Percentiles rank a stretch among this genome's conserved stretches.
Evolutionary conservation across 352 stramenopile species (phyloP).

Genomic region (Halophytophthora batemanensis): DNA sequence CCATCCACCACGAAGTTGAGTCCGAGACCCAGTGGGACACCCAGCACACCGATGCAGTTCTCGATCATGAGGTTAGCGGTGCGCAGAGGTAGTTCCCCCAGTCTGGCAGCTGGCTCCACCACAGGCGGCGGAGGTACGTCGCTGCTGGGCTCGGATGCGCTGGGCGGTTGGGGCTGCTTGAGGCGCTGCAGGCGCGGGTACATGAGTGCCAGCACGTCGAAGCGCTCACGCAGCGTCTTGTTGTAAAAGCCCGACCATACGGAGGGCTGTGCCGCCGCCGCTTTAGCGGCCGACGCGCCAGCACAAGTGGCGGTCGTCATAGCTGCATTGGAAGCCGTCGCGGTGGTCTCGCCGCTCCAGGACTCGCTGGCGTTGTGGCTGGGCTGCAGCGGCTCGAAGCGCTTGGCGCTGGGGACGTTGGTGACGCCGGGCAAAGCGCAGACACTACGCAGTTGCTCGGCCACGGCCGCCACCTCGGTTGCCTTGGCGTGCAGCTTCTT

Average conservation of each 20-base stretch:
- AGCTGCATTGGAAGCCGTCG: no score
- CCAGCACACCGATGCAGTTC: conserved; percentile 85
- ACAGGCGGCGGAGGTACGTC: no score
- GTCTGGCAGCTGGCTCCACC: conserved; percentile 34
- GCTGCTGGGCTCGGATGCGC: conserved; percentile 9
- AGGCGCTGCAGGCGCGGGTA: conserved; percentile 61
- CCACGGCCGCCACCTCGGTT: conserved; percentile 13
- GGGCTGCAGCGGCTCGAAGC: conserved; percentile 44
- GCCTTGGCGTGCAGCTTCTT: conserved; percentile 19
- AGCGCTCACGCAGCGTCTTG: conserved; percentile 82
- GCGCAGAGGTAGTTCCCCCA: conserved; percentile 70
- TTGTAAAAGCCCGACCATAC: conserved; percentile 89
- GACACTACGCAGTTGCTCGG: conserved; percentile 28
- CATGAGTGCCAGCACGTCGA: conserved; percentile 84
- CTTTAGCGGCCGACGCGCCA: conserved; percentile 7
- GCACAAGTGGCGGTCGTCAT: no score
- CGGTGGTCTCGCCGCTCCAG: no score
- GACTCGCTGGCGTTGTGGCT: no score
- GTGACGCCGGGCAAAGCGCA: no score
- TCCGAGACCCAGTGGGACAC: conserved; percentile 79
- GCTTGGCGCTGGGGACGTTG: conserved; percentile 24
- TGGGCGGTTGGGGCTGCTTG: conserved; percentile 23
- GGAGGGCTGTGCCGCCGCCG: conserved; percentile 47
- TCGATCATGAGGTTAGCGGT: conserved; percentile 89
- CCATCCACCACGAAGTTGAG: conserved; percentile 88